Base-by-base conservation (phyloP, 805 yeast species). In the Torulaspora gathmanii region DNA sequence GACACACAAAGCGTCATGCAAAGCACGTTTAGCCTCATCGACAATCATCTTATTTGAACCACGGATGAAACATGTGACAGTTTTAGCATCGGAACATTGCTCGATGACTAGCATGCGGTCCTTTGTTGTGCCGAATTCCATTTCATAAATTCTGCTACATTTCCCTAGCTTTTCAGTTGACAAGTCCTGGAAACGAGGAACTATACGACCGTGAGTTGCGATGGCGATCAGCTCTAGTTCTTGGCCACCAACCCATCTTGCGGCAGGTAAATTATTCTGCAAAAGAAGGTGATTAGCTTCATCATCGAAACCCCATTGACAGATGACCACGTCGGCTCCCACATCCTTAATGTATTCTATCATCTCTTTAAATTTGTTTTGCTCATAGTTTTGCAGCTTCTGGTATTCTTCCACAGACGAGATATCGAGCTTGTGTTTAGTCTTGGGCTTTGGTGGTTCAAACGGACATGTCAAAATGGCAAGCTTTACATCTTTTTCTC, bases 241-340 rank as follows among this genome's bases (percentile, higher is more conserved):
- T 42, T 95, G 87, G 35, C 98, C 99, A 50, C 98, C 99, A 42
- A 93, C 95, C 99, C 99, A 93, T 72, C 99, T 82, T 33, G 93
- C 93, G 19, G 98, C 98, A 30, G 96, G 95, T 52, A 93, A 76
- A 34, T 86, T 78, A 68, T 91, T 88, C 58, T 91, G 85, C 56
- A 90, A 73, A 49, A 93, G 74, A 63, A 93, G 70, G 68, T 93
- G 96, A 70, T 91, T 91, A 33, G 98, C 98, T 72, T 91, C 99
- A 67, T 91, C 99, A 67, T 91, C 99, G 60, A 91, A 93, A 13
- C 99, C 99, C 99, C 99, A 91, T 72, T 91, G 99, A 71, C 99
- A 93, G 31, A 95, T 91, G 42, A 91, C 99, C 45, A 91, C 79
- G 66, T 90, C 91, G 23, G 99, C 98, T 33, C 98, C 98, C 0